Base-by-base conservation (phyloP, 2,329 filamentous ascomycete species). In the Aspergillus ibericus region DNA sequence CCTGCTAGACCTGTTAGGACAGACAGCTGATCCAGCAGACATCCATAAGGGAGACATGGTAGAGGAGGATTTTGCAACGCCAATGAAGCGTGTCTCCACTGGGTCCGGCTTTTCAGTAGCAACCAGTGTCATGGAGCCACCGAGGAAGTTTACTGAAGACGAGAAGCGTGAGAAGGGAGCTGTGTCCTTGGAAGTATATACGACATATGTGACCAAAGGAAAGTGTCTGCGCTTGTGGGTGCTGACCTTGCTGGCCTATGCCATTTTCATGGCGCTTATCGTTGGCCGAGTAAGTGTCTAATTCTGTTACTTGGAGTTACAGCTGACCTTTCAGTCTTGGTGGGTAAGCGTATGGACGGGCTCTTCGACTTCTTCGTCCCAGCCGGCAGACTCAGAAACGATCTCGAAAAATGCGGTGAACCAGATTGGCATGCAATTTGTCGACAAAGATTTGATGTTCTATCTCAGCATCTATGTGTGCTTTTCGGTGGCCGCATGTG, bases 101-200 rank as follows among this genome's bases (percentile, higher is more conserved):
- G 58, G 50, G 6, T 53, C 62, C n/a, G 50, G 60, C 2, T 58
- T 56, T 2, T 58, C 60, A 12, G 50, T 55, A 55, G 61, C 42
- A 56, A n/a, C n/a, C n/a, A 68, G 47, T 59, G 66, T 59, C 61
- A 64, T 20, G 36, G 60, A 56, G 57, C 55, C 72, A 5, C 82
- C 85, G 0, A 86, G 86, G 63, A 89, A 91, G 71, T 93, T 93
- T 63, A 84, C 90, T 25, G 87, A 92, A 68, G 89, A 92, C 2
- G 91, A 95, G 72, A 79, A 78, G n/a, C 83, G 87, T 57, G 88
- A 91, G 69, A 83, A 83, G 54, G 91, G 91, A 1, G 83, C 86
- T 5, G 85, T 93, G 32, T 88, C 88, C 65, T 79, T 80, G 20
- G 79, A 80, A 6, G 82, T 93, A n/a, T 93, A 93, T 62, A 68